These are phyloP conservation scores for Aphanomyces astaci DNA, from an alignment of 352 stramenopile species.

Conservation along the genomic window DNA sequence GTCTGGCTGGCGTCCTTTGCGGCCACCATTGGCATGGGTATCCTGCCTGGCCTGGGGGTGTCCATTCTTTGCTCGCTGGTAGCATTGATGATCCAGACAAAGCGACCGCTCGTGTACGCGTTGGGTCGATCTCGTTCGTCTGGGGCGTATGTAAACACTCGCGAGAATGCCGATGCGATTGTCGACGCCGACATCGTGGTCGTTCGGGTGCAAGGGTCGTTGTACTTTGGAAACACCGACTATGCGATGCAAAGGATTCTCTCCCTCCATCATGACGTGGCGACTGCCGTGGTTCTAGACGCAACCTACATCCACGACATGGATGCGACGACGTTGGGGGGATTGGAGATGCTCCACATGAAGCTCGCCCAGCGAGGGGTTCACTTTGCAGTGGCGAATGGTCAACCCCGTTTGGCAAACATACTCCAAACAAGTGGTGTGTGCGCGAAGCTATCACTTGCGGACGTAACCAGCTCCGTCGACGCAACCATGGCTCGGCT, in stretches of 20 bases:
- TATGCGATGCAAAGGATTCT: slow-evolving; percentile 22
- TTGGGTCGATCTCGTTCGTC: slow-evolving; percentile 16
- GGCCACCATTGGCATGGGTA: slow-evolving; percentile 39
- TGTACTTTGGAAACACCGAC: slow-evolving; percentile 63
- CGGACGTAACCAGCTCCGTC: background rate
- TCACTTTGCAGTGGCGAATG: slow-evolving; percentile 66
- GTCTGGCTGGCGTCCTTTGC: slow-evolving; percentile 49
- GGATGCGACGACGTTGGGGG: slow-evolving; percentile 80
- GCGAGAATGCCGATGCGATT: slow-evolving; percentile 42
- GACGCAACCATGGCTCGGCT: background rate
- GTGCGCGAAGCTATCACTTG: background rate
- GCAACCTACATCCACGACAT: slow-evolving; percentile 74
- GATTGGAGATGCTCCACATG: slow-evolving; percentile 72
- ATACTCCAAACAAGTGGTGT: slow-evolving; percentile 59
- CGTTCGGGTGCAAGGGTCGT: slow-evolving; percentile 42
- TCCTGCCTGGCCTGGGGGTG: slow-evolving; percentile 39
- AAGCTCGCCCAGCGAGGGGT: slow-evolving; percentile 52
- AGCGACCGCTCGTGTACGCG: slow-evolving; percentile 38
- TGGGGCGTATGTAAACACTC: slow-evolving; percentile 27
- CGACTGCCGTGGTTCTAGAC: slow-evolving; percentile 41
- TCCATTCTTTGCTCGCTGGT: slow-evolving; percentile 50
- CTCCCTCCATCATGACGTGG: background rate
- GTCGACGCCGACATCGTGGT: slow-evolving; percentile 39
- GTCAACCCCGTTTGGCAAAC: slow-evolving; percentile 49
- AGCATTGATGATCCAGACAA: slow-evolving; percentile 52